A percentile compares a stretch with the other conserved stretches of the same genome.
Conservation (phyloP, 306 rosid species). For the Clitoria ternatea region DNA sequence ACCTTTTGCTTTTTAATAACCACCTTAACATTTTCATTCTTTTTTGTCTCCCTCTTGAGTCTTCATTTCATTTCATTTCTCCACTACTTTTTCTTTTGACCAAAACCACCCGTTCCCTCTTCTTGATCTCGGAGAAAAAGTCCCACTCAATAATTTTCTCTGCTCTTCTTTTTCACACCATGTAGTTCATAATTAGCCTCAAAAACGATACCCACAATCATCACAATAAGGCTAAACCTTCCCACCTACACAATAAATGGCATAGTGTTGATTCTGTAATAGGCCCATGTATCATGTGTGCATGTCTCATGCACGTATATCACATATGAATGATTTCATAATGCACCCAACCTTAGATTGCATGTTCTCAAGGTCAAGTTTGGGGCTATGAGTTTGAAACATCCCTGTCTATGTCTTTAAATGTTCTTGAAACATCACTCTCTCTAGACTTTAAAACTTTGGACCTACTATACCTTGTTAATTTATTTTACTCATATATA, state of each 20-base stretch:
- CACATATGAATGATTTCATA: background rate
- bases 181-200: background rate
- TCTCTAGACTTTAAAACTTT: conserved; percentile 17
- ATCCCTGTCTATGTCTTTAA: conserved; percentile 9
- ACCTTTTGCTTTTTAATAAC: conserved; percentile 1
- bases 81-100: conserved; percentile 43
- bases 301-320: conserved; percentile 41
- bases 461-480: conserved; percentile 4
- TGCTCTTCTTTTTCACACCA: background rate
- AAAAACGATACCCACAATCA: background rate
- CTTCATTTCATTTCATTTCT: conserved; percentile 23
- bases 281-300: conserved; percentile 30
- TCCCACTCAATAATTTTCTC: background rate
- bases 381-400: conserved; percentile 10
- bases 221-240: background rate
- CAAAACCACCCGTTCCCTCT: conserved; percentile 11
- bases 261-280: background rate
- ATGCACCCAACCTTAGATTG: background rate
- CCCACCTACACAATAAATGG: background rate
- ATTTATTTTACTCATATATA: background rate
- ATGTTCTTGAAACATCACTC: conserved; percentile 20
- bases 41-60: conserved; percentile 23
- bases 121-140: conserved; percentile 21
- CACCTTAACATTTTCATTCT: background rate
- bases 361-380: conserved; percentile 15